Conservation (phyloP, 305 asterid genomes). For the Ruellia speciosa region DNA sequence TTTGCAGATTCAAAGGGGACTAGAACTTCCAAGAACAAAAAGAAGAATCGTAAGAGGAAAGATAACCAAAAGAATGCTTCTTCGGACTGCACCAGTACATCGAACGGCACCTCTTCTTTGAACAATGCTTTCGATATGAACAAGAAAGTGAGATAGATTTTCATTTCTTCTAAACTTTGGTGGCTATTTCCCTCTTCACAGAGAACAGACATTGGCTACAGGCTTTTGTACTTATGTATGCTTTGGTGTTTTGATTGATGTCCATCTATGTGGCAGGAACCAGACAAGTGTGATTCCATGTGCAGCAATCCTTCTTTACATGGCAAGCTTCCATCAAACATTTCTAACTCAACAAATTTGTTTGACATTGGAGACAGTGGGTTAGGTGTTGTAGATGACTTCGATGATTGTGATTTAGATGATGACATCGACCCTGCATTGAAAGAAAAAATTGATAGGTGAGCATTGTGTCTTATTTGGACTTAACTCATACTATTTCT, state of each 20-base stretch:
- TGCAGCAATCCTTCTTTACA: conserved; percentile 28
- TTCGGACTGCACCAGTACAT: conserved; percentile 33
- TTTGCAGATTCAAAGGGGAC: conserved; percentile 58
- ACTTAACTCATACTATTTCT: conserved; percentile 2
- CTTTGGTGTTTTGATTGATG: conserved; percentile 19
- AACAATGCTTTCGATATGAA: conserved; percentile 34
- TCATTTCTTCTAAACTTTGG: conserved; percentile 7
- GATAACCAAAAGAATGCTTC: conserved; percentile 57
- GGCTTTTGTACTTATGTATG: conserved; percentile 12
- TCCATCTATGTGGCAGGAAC: conserved; percentile 40
- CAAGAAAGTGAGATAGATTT: conserved; percentile 42
- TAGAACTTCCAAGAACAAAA: conserved; percentile 59
- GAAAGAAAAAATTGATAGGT: conserved; percentile 92
- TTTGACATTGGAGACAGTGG: conserved; percentile 42
- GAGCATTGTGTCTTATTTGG: conserved; percentile 25
- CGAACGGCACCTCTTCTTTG: conserved; percentile 39
- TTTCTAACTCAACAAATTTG: conserved; percentile 37
- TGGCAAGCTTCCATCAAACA: conserved; percentile 28
- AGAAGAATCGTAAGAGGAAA: conserved; percentile 82
- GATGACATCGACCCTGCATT: conserved; percentile 86
- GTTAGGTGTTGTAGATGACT: conserved; percentile 56
- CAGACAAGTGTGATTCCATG: conserved; percentile 28
- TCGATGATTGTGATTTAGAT: conserved; percentile 67
- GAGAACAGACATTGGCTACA: conserved; percentile 13
- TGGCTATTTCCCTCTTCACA: conserved; percentile 13